Evolutionary conservation across 192 early-diverging fungal species (phyloP), one percentile per base, ranked within the genome.

Genomic region (Geosiphon pyriformis): DNA sequence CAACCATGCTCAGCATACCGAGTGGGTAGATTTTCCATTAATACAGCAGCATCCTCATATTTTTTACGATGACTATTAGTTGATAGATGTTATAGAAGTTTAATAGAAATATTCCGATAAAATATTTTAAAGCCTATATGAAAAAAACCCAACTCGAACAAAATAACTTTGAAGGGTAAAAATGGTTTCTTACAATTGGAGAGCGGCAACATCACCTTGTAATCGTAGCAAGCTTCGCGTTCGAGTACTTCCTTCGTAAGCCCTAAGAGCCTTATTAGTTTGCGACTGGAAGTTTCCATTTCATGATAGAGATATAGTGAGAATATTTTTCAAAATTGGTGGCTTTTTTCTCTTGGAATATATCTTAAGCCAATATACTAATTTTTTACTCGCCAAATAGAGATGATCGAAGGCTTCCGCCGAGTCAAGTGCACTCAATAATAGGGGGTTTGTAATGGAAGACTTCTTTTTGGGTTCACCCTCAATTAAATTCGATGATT

Each of bases 201-300:
- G 72, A 4, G 82, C 72, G 1, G 91, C 91, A 47, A 93, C 83
- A 69, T 94, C 92, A 1, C 85, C 82, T 53, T 88, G 88, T 22
- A 92, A 55, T 29, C 85, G 76, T 26, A 83, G 60, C 1, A 83
- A 78, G 3, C 88, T 87, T 57, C 86, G 76, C 35, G 74, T 65
- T 31, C 91, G 79, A 12, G 70, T 69, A 63, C 87, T 85, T 11
- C 59, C 70, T 71, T 93, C 87, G 61, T 87, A 92, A n/a, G 86
- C 77, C 42, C 80, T 87, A 49, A 91, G 82, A 1, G 85, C 86
- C 55, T 84, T 75, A 11, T 79, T 77, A 33, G 85, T 89, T 4
- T 90, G 62, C 22, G 70, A 72, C 90, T 88, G 63, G n/a, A n/a
- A n/a, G n/a, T n/a, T n/a, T n/a, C n/a, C n/a, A n/a, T n/a, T n/a